Evolutionary conservation across 2,329 filamentous ascomycete species (phyloP), one percentile per base, ranked within the genome.

Genomic region (Diaporthe destruens): DNA sequence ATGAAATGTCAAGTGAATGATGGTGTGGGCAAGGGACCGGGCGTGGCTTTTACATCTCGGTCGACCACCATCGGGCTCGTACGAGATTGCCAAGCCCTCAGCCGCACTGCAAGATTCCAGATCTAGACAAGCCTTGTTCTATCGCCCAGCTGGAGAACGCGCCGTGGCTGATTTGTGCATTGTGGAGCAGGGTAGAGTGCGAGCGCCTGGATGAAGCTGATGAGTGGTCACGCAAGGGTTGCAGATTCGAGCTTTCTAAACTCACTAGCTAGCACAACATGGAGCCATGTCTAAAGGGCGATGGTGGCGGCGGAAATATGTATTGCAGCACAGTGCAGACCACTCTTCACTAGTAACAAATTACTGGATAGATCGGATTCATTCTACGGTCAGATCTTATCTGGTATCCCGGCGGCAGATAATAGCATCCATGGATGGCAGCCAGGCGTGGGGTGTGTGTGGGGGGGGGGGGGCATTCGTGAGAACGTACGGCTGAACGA

Each of bases 61-160:
- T 36, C 2, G 14, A 11, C 44, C 32, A 18, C 20, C 32, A 29
- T 36, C 29, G 44, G 39, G 2, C 29, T 36, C 61, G 32, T 51
- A 36, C 2, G 9, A 1, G 25, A 5, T 25, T 20, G 61, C 61
- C 61, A 65, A 65, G 61, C 20, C 20, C 61, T 65, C 61, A 65
- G 61, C 61, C 61, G 61, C 61, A 65, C 23, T 65, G 61, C 61
- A 36, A 65, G 44, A 25, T 25, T 20, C 61, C 61, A 25, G 29
- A 51, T 20, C 20, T 14, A 36, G 61, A 36, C 32, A 65, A 65
- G 61, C 51, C 42, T 11, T 18, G 44, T 29, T n/a, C 9, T 20
- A 6, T 8, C 14, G 49, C 20, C 1, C 44, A 51, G 42, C 61
- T 65, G 44, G 16, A 36, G 14, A 23, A 25, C 7, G 44, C 20